Base-by-base conservation (phyloP, 345 rosid genomes). In the Eutrema yunnanense region DNA sequence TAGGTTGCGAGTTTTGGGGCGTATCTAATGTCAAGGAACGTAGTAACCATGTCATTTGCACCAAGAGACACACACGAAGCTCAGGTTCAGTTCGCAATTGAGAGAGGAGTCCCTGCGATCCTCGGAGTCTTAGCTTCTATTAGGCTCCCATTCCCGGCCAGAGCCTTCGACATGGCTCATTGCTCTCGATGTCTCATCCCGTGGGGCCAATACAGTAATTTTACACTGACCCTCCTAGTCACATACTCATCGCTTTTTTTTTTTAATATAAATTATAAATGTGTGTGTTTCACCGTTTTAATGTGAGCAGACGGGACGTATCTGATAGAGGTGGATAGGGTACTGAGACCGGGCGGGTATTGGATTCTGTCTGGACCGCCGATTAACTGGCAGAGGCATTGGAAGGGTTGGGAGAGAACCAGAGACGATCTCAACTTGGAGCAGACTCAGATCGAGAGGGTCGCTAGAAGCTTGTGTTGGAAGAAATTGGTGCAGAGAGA, bases 1-100 rank as follows among this genome's bases (percentile, higher is more conserved):
- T 55, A 94, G 98, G 98, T 91, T 26, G 98, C 98, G 26, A 94
- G 97, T 67, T 91, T 86, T 84, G 96, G 98, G 64, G 97, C 96
- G 43, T 91, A 85, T 73, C 87, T 93, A 8, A 62, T 93, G 71
- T 82, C 97, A 3, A 76, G 91, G 73, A 75, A 91, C 79, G 81
- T 94, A 34, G 19, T 86, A 19, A 75, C 97, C 9, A 65, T 89
- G 85, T 94, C 98, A 32, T 89, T 94, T 76, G 98, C 98, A 29
- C 97, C 98, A 41, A 86, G 88, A 78, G 98, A 94, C 81, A 91
- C 92, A 11, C 98, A 94, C 19, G 95, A 87, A 83, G 94, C 95
- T 52, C 98, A 94, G 44, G 98, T 94, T 11, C 98, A 94, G 46
- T 94, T 94, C 49, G 98, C 98, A 22, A 82, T 91, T 6, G 98